phyloP scores from a whole-genome alignment of 148 eudicot species.

The Cornus kousa region DNA sequence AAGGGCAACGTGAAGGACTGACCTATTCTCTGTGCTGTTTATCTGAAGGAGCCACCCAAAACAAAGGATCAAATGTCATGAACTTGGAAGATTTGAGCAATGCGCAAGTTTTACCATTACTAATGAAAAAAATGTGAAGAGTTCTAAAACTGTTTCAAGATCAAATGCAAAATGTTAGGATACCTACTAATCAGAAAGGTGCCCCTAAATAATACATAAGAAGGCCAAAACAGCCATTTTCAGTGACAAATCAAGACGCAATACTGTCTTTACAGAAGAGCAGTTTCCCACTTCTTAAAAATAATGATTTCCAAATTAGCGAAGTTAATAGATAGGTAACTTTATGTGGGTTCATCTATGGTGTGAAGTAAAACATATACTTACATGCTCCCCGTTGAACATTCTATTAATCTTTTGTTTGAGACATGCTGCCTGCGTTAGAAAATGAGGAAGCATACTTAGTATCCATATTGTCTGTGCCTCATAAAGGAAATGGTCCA shows the following conservation, averaged over 20 bases:
- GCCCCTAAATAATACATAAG: background rate
- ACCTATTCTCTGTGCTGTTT: constrained; percentile 90
- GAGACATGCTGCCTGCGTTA: constrained; percentile 70
- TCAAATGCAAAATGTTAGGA: background rate
- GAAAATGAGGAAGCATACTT: constrained; percentile 13
- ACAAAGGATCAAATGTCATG: background rate
- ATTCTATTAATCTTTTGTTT: constrained; percentile 73
- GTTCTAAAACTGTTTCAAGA: background rate
- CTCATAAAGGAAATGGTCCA: background rate
- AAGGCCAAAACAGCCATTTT: background rate
- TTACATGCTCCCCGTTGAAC: constrained; percentile 66
- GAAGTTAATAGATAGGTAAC: background rate
- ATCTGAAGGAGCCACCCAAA: constrained; percentile 50
- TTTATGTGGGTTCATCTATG: background rate
- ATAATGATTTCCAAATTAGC: background rate
- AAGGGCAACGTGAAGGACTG: constrained; percentile 93
- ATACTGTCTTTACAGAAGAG: background rate
- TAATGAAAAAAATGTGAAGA: background rate
- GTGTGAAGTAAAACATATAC: background rate
- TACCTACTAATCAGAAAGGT: background rate
- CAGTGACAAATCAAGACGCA: background rate
- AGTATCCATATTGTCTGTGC: background rate
- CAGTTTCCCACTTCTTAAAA: too few species aligned
- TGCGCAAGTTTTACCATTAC: background rate
- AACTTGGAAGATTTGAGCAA: background rate